A percentile compares a stretch with the other conserved stretches of the same genome.
phyloP scores from a whole-genome alignment of 768 basidiomycete species.

The Rhodosporidiobolus odoratus region DNA sequence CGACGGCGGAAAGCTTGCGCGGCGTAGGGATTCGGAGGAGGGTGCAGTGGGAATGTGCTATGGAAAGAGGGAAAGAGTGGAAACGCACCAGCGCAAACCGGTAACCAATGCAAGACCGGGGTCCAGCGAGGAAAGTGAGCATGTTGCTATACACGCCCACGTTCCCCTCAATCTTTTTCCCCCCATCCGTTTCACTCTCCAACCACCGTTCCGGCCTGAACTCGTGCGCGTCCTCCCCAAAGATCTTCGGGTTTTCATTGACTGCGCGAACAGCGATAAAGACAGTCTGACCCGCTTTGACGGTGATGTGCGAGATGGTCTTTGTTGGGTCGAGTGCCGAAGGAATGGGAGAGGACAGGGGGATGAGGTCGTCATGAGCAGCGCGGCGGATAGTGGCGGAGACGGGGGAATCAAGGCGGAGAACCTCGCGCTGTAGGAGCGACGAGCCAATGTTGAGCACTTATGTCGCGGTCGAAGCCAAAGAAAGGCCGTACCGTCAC shows the following conservation, averaged over 20 bases:
- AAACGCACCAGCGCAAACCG: neutral
- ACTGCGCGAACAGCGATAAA: constrained; percentile 59
- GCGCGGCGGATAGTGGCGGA: constrained; percentile 74
- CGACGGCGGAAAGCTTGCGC: no score
- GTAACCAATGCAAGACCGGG: constrained; percentile 31
- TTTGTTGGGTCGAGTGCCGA: neutral
- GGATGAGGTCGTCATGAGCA: constrained; percentile 69
- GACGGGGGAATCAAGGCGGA: constrained; percentile 74
- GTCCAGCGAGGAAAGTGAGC: constrained; percentile 31
- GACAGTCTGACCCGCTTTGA: constrained; percentile 56
- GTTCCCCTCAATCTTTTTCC: constrained; percentile 43
- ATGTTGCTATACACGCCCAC: constrained; percentile 56
- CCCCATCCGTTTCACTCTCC: constrained; percentile 43
- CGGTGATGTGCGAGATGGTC: constrained; percentile 43
- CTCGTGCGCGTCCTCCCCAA: constrained; percentile 62
- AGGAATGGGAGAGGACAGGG: constrained; percentile 49
- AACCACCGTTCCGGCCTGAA: constrained; percentile 63
- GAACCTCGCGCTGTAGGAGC: constrained; percentile 54
- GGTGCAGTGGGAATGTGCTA: no score
- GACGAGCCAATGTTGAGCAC: neutral
- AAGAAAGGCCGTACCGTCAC: constrained; percentile 16
- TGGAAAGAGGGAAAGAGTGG: neutral
- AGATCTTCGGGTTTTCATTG: constrained; percentile 56
- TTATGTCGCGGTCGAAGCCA: neutral
- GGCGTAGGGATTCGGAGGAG: no score